Base-by-base conservation (phyloP, 2,329 filamentous ascomycete genomes). In the Lasiodiplodia sp. region DNA sequence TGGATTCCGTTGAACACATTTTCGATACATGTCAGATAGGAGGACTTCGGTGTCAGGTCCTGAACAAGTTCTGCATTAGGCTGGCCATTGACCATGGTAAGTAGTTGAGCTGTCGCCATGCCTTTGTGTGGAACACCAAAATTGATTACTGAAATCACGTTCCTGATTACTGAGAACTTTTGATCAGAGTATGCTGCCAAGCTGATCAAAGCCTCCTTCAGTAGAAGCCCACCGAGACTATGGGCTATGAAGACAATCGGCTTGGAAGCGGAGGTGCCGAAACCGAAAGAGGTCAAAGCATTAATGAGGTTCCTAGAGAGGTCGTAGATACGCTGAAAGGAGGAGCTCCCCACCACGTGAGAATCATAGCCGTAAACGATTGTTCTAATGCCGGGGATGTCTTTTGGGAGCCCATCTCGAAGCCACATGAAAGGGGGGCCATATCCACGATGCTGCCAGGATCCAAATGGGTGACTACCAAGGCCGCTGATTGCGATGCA, bases 401-500 rank as follows among this genome's bases (percentile, higher is more conserved):
- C 40, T 10, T 34, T 49, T 0, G 40, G 57, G 8, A 49, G 38
- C 7, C 40, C 57, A 14, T 62, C 57, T n/a, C 57, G 14, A 10
- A 62, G 57, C 57, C 57, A 62, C 57, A 60, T 60, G 21, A 44
- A 60, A 18, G 12, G 10, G 1, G 6, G 2, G 4, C 28, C 23
- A 34, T 62, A 10, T 12, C 40, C 57, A 14, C 57, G 57, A 2
- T 62, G 25, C 3, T 62, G 57, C 40, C 57, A 62, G 4, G 57
- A 62, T 14, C 57, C 57, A 11, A 62, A 62, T 0, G 57, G 23
- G 12, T 62, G 57, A 28, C 57, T 62, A 1, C 16, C 57, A 21
- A 62, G 57, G 11, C 57, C 57, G 4, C 57, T 62, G 16, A 62
- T 62, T 2, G 56, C 56, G 4, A 60, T 44, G 25, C 56, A 60